phyloP scores from a whole-genome alignment of 1,284 basidiomycete genomes.

The Sutorius eximius region DNA sequence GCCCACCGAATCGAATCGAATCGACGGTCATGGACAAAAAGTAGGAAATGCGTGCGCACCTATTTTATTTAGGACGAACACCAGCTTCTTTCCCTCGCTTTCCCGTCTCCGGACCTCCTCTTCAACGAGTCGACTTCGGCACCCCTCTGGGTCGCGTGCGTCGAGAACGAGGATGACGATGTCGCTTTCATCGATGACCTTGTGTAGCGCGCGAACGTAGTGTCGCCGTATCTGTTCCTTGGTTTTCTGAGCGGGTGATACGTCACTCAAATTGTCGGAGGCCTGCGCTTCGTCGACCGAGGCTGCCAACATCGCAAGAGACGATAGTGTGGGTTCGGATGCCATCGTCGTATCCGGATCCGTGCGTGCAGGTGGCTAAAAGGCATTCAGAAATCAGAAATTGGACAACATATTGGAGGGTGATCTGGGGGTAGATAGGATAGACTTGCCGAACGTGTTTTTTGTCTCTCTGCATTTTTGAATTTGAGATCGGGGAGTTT shows the following conservation, averaged over 20 bases:
- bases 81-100: conserved; percentile 82
- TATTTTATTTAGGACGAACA: conserved; percentile 92
- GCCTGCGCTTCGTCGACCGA: conserved; percentile 32
- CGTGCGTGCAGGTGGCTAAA: conserved; percentile 24
- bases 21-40: neutral
- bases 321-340: conserved; percentile 66
- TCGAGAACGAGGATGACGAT: conserved; percentile 88
- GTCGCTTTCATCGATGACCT: conserved; percentile 92
- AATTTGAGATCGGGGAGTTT: conserved; percentile 70
- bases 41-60: conserved; percentile 49
- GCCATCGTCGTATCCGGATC: conserved; percentile 70
- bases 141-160: conserved; percentile 90
- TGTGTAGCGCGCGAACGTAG: conserved; percentile 77
- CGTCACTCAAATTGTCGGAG: conserved; percentile 33
- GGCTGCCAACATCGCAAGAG: conserved; percentile 50
- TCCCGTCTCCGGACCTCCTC: conserved; percentile 86
- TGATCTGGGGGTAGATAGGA: neutral
- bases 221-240: conserved; percentile 68
- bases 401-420: neutral
- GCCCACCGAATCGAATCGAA: neutral
- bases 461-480: conserved; percentile 55
- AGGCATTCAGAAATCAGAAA: neutral
- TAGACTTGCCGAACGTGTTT: conserved; percentile 38
- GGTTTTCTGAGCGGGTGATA: conserved; percentile 45
- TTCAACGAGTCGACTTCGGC: conserved; percentile 83